Conservation (phyloP, 2,329 filamentous ascomycete species). For the Verticillium klebahnii region DNA sequence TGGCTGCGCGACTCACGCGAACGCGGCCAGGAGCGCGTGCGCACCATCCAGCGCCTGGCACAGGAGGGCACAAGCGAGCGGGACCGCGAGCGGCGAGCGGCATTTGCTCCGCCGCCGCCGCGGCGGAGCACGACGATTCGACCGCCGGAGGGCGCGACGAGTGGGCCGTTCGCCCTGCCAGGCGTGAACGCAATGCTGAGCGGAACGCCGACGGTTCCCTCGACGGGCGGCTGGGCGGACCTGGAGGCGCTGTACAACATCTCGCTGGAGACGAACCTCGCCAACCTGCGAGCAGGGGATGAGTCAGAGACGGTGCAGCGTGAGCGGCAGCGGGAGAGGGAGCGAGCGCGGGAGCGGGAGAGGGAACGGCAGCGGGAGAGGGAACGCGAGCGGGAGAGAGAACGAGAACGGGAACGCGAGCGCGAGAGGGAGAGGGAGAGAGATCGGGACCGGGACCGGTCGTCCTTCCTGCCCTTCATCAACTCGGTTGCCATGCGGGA, state of each 20-base stretch:
- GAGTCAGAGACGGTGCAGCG: not conserved
- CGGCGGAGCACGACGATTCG: conserved; percentile 6
- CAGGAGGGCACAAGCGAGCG: conserved; percentile 9
- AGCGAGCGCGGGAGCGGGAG: not conserved
- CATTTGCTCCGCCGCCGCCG: conserved; percentile 5
- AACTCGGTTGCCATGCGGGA: conserved; percentile 27
- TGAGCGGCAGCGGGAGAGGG: not conserved
- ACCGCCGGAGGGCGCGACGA: conserved; percentile 4
- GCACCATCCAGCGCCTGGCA: conserved; percentile 20
- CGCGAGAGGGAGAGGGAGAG: not conserved
- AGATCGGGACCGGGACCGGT: conserved; percentile 29
- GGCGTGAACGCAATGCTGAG: not conserved
- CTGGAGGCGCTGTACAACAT: conserved; percentile 37
- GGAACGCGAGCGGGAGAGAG: not conserved
- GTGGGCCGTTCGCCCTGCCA: not conserved
- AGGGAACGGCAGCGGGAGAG: not conserved
- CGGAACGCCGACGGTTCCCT: not conserved
- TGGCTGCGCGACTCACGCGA: conserved; percentile 32
- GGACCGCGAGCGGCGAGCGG: conserved; percentile 4
- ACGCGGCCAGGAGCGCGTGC: conserved; percentile 25
- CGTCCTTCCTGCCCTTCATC: conserved; percentile 30
- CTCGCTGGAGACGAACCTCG: conserved; percentile 20
- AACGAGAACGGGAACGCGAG: not conserved
- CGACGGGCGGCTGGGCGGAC: conserved; percentile 30
- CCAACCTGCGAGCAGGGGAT: conserved; percentile 17